Evolutionary conservation across 176 grass and related monocot species (phyloP).

Genomic region (Musa beccarii): DNA sequence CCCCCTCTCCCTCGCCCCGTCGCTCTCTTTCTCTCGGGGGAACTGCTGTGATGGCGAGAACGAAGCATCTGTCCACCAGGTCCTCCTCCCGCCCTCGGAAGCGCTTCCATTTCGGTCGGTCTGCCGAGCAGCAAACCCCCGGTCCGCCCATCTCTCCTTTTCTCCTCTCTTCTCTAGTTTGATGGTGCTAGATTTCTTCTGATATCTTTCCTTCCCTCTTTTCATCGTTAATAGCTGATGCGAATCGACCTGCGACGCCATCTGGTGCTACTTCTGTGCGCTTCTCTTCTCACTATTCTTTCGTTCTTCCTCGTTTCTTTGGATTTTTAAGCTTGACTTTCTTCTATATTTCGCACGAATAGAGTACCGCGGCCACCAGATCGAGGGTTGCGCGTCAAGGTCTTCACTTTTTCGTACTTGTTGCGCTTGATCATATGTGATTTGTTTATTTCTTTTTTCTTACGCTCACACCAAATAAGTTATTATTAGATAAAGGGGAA

Average conservation of each 20-base stretch:
- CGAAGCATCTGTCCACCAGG: constrained; percentile 25
- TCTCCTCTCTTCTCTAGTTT: background rate
- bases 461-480: background rate
- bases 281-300: background rate
- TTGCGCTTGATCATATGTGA: background rate
- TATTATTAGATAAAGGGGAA: no score
- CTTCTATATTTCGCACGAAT: background rate
- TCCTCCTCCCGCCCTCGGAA: background rate
- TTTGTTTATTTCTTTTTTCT: background rate
- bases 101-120: constrained; percentile 5
- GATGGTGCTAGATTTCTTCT: background rate
- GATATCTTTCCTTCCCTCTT: background rate
- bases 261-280: background rate
- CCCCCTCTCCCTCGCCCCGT: background rate
- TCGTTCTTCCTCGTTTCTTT: background rate
- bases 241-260: background rate
- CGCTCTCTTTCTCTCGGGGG: background rate
- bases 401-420: background rate
- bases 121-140: background rate
- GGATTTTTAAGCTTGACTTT: background rate
- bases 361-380: background rate
- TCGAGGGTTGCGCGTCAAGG: background rate
- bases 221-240: background rate
- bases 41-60: constrained; percentile 24
- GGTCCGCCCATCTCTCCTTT: background rate